These are phyloP conservation scores for Apiospora aurea DNA, from an alignment of 2,329 filamentous ascomycete genomes.

Conservation along the genomic window DNA sequence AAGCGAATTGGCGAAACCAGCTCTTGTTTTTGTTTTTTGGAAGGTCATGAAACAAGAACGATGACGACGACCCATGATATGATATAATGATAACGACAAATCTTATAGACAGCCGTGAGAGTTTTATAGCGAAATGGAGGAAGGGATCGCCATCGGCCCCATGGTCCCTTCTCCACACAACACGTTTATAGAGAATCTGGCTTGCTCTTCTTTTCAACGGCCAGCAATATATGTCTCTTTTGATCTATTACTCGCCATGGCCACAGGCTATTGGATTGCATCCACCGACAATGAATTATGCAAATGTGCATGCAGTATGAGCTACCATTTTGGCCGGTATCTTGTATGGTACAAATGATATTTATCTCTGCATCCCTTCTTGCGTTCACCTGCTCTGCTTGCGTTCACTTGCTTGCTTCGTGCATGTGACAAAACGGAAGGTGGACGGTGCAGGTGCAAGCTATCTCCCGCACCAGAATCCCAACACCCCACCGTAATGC, in stretches of 20 bases:
- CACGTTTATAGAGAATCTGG: constrained; percentile 13
- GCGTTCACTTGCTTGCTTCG: neutral
- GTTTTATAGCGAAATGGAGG: neutral
- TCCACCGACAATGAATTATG: neutral
- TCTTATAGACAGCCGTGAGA: constrained; percentile 9
- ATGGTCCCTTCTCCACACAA: neutral
- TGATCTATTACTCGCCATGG: neutral
- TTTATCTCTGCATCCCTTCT: neutral
- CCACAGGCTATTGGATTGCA: neutral
- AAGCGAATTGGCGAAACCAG: constrained; percentile 2
- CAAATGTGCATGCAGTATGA: neutral
- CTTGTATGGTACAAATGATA: neutral
- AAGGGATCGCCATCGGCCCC: neutral
- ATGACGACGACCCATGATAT: constrained; percentile 28
- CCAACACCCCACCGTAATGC: neutral
- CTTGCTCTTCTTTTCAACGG: neutral
- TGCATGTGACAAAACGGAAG: no score
- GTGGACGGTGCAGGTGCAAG: neutral
- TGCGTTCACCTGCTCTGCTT: neutral
- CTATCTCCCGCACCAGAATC: neutral
- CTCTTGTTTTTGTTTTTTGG: constrained; percentile 27
- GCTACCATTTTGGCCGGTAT: neutral
- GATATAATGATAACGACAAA: constrained; percentile 30
- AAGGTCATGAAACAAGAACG: constrained; percentile 28
- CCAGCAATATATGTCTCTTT: neutral